Base-by-base conservation (phyloP, 1,284 basidiomycete species). In the Ceratobasidium sp. region DNA sequence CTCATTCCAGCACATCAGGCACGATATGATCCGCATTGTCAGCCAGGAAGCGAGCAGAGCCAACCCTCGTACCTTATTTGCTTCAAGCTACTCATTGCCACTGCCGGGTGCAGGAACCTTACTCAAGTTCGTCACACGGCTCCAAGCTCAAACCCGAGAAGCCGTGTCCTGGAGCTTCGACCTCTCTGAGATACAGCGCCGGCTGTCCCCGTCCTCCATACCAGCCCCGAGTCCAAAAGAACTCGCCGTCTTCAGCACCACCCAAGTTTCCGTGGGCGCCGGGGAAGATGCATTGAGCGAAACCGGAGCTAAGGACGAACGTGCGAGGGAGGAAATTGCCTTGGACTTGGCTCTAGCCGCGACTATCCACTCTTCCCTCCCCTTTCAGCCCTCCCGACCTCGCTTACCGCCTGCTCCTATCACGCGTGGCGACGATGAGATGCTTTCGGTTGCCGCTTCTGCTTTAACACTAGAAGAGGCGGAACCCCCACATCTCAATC, bases 281-380 rank as follows among this genome's bases (percentile, higher is more conserved):
- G 30, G 8, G 28, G 61, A 44, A 42, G 36, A 58, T 38, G 11
- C 53, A 5, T 48, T 40, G 21, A 33, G 11, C 16, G 14, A 28
- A 12, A 2, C n/a, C 40, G 12, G 21, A 11, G 30, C 9, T 18
- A 73, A 21, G 69, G 86, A 90, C 77, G 79, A 78, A 14, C 83
- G 85, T 73, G 85, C 88, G 1, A 82, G 85, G 33, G 85, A 90
- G 72, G 85, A 88, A 75, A 79, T 92, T 2, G 82, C 84, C 14
- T 76, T 89, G 42, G 91, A 92, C 78, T 81, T 92, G 40, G 79
- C 82, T 12, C 80, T 92, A 33, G 86, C 89, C 2, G 80, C 81
- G 12, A 83, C 87, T 75, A 80, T 89, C 12, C 89, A 85, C 76
- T 86, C 87, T 18, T 77, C 82, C 3, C 81, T 81, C 5, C 77